These are phyloP conservation scores for Daucus carota DNA, from an alignment of 129 eudicot species.

Conservation along the genomic window DNA sequence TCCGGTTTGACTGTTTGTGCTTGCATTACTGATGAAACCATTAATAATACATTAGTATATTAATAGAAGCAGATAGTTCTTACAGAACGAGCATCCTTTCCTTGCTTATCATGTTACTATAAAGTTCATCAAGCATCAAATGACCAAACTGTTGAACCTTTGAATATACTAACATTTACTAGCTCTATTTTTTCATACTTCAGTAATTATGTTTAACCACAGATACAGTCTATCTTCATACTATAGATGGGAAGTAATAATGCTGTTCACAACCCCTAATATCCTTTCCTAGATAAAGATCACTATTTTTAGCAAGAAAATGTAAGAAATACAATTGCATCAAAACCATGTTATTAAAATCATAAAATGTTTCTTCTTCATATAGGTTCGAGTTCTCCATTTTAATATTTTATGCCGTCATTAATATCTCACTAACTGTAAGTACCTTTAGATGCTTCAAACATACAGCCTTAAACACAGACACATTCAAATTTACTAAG, in stretches of 20 bases:
- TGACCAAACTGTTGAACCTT: not conserved
- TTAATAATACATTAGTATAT: not conserved
- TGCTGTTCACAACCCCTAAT: not conserved
- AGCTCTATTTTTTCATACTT: not conserved
- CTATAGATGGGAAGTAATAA: not conserved
- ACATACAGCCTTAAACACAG: not conserved
- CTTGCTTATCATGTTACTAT: not conserved
- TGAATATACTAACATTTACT: not conserved
- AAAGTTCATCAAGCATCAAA: not conserved
- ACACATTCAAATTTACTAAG: not conserved
- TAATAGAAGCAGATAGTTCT: not conserved
- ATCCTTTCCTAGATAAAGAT: not conserved
- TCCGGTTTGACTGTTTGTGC: not conserved
- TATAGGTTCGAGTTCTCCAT: no score
- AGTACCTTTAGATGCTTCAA: not conserved
- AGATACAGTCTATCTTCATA: not conserved
- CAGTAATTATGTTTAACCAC: not conserved
- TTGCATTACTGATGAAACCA: not conserved
- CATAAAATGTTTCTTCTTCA: no score
- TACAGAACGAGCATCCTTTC: not conserved
- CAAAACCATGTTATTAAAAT: no score
- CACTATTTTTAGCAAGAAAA: not conserved
- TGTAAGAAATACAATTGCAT: not conserved
- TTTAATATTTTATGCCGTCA: not conserved
- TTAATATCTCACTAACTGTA: not conserved